Percentiles rank a stretch among this genome's conserved stretches.
Evolutionary conservation across 2,329 filamentous ascomycete species (phyloP).

Genomic region (Fusarium subtropicale): DNA sequence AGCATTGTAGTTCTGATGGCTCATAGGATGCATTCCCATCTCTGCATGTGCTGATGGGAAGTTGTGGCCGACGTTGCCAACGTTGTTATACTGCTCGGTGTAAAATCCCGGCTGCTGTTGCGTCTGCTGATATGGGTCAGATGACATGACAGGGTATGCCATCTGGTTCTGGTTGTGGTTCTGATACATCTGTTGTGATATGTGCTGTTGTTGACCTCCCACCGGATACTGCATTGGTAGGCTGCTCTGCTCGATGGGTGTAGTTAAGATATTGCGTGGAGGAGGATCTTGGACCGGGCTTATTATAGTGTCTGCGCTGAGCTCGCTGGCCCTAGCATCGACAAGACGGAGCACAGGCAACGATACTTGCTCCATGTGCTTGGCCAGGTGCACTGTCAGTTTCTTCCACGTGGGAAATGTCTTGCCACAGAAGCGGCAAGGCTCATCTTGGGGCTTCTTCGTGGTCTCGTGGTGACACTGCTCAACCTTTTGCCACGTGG

Average conservation of each 20-base stretch:
- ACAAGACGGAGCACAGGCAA: slow-evolving; percentile 79
- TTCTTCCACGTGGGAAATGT: slow-evolving; percentile 90
- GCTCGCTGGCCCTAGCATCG: slow-evolving; percentile 57
- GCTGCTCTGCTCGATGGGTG: slow-evolving; percentile 43
- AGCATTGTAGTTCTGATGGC: slow-evolving; percentile 41
- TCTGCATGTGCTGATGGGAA: slow-evolving; percentile 43
- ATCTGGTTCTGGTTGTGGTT: slow-evolving; percentile 35
- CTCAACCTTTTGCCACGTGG: slow-evolving; percentile 82
- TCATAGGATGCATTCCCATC: slow-evolving; percentile 46
- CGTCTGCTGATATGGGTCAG: slow-evolving; percentile 40
- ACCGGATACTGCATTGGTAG: slow-evolving; percentile 39
- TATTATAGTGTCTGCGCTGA: slow-evolving; percentile 72
- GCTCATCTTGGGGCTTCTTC: slow-evolving; percentile 76
- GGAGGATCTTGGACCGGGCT: slow-evolving; percentile 71
- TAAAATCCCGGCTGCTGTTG: slow-evolving; percentile 40
- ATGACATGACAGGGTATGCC: slow-evolving; percentile 46
- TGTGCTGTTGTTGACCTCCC: slow-evolving; percentile 36
- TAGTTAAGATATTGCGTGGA: slow-evolving; percentile 49
- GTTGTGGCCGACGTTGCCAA: slow-evolving; percentile 45
- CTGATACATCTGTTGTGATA: slow-evolving; percentile 40
- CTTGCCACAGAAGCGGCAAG: slow-evolving; percentile 88
- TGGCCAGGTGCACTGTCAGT: slow-evolving; percentile 89
- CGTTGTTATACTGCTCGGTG: slow-evolving; percentile 45
- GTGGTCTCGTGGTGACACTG: slow-evolving; percentile 77
- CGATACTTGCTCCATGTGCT: slow-evolving; percentile 93